phyloP scores from a whole-genome alignment of 108 stramenopile genomes.

The Conticribra weissflogii region DNA sequence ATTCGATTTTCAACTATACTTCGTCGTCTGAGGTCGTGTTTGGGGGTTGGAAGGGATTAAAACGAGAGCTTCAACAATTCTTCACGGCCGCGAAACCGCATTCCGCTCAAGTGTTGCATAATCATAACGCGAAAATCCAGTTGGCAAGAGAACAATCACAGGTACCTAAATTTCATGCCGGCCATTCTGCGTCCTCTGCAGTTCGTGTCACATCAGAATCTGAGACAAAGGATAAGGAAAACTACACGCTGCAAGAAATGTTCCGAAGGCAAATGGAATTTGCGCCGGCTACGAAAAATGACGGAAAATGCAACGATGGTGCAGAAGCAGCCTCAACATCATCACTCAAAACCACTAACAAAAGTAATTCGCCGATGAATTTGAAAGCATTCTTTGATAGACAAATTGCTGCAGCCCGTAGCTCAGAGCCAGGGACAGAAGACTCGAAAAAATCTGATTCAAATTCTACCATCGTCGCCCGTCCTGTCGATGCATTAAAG shows the following conservation, averaged over 20 bases:
- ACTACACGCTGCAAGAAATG: slow-evolving; percentile 23
- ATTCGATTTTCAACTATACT: slow-evolving; percentile 31
- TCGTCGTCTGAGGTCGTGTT: slow-evolving; percentile 29
- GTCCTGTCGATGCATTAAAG: slow-evolving; percentile 1
- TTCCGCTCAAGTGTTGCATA: slow-evolving; percentile 34
- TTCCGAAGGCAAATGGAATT: slow-evolving; percentile 8
- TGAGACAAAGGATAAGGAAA: no score
- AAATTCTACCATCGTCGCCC: not conserved
- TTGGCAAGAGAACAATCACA: slow-evolving; percentile 7
- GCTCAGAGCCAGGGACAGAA: not conserved
- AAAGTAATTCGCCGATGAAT: slow-evolving; percentile 10
- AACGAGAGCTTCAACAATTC: slow-evolving; percentile 54
- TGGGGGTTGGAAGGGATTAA: slow-evolving; percentile 51
- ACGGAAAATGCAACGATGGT: not conserved
- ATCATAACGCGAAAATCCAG: slow-evolving; percentile 30
- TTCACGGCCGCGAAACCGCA: slow-evolving; percentile 54
- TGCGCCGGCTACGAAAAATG: not conserved
- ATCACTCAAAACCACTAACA: slow-evolving; percentile 12
- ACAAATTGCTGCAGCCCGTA: slow-evolving; percentile 20
- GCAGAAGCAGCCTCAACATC: slow-evolving; percentile 5
- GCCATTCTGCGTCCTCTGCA: no score
- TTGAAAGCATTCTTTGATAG: slow-evolving; percentile 40
- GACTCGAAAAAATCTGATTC: not conserved
- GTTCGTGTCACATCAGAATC: no score
- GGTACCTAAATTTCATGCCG: no score